Conservation (phyloP, 2,329 filamentous ascomycete genomes). For the Alternaria atra region DNA sequence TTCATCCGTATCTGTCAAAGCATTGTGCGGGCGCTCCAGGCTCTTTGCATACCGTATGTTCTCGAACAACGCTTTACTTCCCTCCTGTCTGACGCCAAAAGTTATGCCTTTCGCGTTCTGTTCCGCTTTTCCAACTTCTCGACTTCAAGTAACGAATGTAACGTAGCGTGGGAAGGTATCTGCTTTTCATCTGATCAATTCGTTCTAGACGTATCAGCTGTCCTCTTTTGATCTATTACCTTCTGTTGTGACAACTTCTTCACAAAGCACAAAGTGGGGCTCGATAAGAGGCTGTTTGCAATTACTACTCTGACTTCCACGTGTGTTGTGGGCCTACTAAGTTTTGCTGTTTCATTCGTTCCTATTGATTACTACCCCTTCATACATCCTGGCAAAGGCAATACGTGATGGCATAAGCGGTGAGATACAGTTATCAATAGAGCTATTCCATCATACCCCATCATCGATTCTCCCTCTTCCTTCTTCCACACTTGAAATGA, state of each 20-base stretch:
- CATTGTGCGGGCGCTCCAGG: not conserved
- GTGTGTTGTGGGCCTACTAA: not conserved
- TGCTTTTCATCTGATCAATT: constrained; percentile 7
- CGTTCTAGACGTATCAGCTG: not conserved
- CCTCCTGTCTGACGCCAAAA: constrained; percentile 2
- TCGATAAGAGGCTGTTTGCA: not conserved
- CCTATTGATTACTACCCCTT: not conserved
- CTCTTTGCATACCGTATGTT: not conserved
- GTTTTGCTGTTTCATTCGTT: not conserved
- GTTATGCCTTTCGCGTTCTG: not conserved
- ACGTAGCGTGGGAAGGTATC: constrained; percentile 35
- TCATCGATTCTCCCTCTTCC: too few species aligned
- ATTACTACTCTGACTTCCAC: not conserved
- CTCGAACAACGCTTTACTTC: not conserved
- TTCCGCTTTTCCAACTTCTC: not conserved
- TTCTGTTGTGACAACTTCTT: not conserved
- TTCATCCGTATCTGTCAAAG: not conserved
- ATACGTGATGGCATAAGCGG: not conserved
- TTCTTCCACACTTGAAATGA: not conserved
- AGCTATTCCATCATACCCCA: not conserved
- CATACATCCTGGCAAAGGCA: not conserved
- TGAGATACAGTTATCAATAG: not conserved
- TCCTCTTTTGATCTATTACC: not conserved
- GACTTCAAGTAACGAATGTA: constrained; percentile 29
- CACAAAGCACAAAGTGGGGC: not conserved